A percentile compares a stretch with the other conserved stretches of the same genome.
Evolutionary conservation across 768 basidiomycete species (phyloP).

Genomic region (Auriculariales sp.): DNA sequence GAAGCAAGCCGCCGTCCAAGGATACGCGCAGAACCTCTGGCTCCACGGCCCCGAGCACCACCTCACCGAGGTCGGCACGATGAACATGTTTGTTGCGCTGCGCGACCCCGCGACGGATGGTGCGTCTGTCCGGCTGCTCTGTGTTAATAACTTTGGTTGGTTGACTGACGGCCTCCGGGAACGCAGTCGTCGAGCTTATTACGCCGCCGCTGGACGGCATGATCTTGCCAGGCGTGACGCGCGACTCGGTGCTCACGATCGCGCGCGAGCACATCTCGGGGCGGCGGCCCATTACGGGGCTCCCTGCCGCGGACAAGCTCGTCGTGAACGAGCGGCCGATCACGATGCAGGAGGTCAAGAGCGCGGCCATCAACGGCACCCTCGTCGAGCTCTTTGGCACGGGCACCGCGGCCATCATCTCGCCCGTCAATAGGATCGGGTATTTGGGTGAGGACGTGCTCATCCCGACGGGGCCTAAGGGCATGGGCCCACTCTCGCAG

Average conservation of each 20-base stretch:
- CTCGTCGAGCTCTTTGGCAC: slow-evolving; percentile 37
- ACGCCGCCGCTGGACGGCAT: slow-evolving; percentile 28
- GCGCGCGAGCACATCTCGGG: slow-evolving; percentile 43
- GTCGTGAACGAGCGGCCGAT: slow-evolving; percentile 54
- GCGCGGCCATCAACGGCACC: slow-evolving; percentile 23
- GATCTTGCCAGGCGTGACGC: slow-evolving; percentile 29
- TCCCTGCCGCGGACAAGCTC: slow-evolving; percentile 43
- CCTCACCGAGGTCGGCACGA: slow-evolving; percentile 65
- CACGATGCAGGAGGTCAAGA: slow-evolving; percentile 62
- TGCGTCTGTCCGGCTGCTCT: too few species aligned
- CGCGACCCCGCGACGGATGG: slow-evolving; percentile 54
- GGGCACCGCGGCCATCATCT: slow-evolving; percentile 40
- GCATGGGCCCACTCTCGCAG: slow-evolving; percentile 56
- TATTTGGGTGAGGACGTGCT: slow-evolving; percentile 39
- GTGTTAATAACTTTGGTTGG: neutral
- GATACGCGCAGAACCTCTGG: slow-evolving; percentile 87
- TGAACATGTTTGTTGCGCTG: slow-evolving; percentile 84
- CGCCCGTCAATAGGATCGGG: slow-evolving; percentile 38
- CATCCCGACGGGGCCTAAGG: slow-evolving; percentile 47
- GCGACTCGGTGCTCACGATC: slow-evolving; percentile 26
- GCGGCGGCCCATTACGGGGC: slow-evolving; percentile 25
- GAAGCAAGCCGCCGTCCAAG: slow-evolving; percentile 53
- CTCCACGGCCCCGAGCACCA: slow-evolving; percentile 50
- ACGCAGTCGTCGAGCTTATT: slow-evolving; percentile 20
- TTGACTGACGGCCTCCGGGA: slow-evolving; percentile 2